Evolutionary conservation across 768 basidiomycete genomes (phyloP), one percentile per base, ranked within the genome.

Genomic region (Pisolithus sp.): DNA sequence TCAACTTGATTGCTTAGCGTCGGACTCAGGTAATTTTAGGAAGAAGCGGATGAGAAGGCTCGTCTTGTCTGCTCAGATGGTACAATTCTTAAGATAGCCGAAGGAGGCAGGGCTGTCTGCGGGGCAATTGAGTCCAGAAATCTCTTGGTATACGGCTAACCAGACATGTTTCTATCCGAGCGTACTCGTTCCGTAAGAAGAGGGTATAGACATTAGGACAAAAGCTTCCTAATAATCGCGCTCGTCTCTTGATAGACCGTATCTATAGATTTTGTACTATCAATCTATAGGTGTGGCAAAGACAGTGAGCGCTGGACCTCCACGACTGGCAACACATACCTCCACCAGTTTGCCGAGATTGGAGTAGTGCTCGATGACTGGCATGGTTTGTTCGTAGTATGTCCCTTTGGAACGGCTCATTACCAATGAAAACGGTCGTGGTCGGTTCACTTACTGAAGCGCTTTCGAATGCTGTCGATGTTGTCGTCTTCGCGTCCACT

Each of bases 401-500:
- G 93, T 94, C 30, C 73, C 93, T 88, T 13, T 2, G 12, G 50
- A 49, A 30, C 28, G 9, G 38, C 1, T 26, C 10, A 40, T 13
- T 38, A 18, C 36, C 17, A 34, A 31, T 10, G 28, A 28, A 5
- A 10, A 20, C 4, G 12, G 7, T 43, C 24, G 9, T 38, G 40
- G 24, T 43, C 21, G 9, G 30, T 13, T 18, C 12, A 76, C 85
- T 18, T 64, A 89, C 93, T 74, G 75, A 98, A 97, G n/a, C 96
- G 88, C 71, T 98, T 99, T 72, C 80, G 86, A 71, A 99, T 95
- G 66, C 85, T 92, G 68, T 95, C 92, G 12, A 59, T 58, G 64
- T 99, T 99, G 66, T 99, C 96, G 61, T 99, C 96, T 62, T 93
- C 94, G 13, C 96, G 78, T 15, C 96, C 95, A 50, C 88, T 91